Conservation (phyloP, 2,329 filamentous ascomycete species). For the Hansfordia pulvinata region DNA sequence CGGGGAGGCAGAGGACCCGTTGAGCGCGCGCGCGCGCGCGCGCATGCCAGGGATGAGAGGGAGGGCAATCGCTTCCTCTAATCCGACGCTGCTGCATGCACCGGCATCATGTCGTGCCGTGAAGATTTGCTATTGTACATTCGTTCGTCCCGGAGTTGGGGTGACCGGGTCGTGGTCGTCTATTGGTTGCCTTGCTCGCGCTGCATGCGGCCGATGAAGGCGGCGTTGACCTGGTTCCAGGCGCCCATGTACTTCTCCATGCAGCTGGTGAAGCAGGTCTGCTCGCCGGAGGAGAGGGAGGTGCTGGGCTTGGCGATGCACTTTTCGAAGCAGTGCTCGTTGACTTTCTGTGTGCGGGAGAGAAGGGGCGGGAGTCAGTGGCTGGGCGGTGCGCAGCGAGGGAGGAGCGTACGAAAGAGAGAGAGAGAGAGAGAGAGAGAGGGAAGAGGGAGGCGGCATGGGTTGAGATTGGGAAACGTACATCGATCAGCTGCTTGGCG, state of each 20-base stretch:
- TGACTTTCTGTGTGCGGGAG: conserved; percentile 48
- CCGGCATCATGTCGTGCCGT: too few relatives aligned
- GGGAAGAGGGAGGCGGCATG: not conserved
- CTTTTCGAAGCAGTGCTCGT: conserved; percentile 68
- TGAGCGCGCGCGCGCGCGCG: too few relatives aligned
- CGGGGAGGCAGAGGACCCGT: too few relatives aligned
- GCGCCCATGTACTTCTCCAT: conserved; percentile 77
- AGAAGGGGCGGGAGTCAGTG: not conserved
- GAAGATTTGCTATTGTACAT: too few relatives aligned
- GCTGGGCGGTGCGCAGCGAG: not conserved
- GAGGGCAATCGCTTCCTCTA: too few relatives aligned
- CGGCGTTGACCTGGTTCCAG: conserved; percentile 61
- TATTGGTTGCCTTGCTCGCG: too few relatives aligned
- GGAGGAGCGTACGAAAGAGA: not conserved
- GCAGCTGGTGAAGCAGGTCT: conserved; percentile 59
- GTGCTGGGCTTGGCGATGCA: conserved; percentile 59
- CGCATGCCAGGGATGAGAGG: too few relatives aligned
- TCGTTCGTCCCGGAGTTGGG: too few relatives aligned
- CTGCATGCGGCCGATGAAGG: conserved; percentile 53
- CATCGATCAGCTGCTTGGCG: conserved; percentile 56
- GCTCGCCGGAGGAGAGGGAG: conserved; percentile 53
- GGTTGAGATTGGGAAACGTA: too few relatives aligned
- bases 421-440: conserved; percentile 1
- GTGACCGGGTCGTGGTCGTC: too few relatives aligned
- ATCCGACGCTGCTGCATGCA: too few relatives aligned